These are phyloP conservation scores for Pseudevernia furfuracea DNA, from an alignment of 495 filamentous ascomycete genomes.

Conservation along the genomic window DNA sequence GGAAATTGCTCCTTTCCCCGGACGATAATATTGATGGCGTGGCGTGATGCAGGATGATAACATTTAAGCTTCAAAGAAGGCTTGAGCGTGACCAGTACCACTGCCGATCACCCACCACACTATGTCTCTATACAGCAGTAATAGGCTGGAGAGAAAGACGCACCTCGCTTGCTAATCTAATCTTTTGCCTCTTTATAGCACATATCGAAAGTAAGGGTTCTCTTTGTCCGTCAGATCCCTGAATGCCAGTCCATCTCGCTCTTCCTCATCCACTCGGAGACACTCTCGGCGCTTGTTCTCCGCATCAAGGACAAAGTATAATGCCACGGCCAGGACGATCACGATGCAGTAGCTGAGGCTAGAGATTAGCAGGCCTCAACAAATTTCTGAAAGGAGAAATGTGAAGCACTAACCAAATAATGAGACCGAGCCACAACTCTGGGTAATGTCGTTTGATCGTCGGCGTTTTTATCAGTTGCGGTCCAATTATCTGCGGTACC, in stretches of 20 bases:
- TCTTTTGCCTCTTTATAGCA: conserved; percentile 49
- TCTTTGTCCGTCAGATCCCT: conserved; percentile 68
- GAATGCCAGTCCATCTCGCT: conserved; percentile 58
- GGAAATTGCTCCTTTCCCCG: too few relatives aligned
- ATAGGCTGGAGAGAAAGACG: background rate
- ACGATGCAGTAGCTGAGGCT: conserved; percentile 56
- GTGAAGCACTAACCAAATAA: conserved; percentile 51
- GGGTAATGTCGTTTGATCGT: conserved; percentile 60
- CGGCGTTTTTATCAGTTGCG: conserved; percentile 57
- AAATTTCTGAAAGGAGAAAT: conserved; percentile 1
- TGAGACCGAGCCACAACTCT: conserved; percentile 59
- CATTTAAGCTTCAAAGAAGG: background rate
- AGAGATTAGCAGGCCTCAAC: conserved; percentile 10
- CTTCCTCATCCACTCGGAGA: conserved; percentile 48
- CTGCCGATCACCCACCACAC: background rate
- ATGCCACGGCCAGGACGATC: conserved; percentile 43
- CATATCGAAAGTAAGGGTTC: conserved; percentile 68
- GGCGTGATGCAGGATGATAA: too few relatives aligned
- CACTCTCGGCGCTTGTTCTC: conserved; percentile 49
- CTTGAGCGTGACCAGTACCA: conserved; percentile 2
- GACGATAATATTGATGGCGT: too few relatives aligned
- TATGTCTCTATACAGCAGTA: background rate
- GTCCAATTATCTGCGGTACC: conserved; percentile 50
- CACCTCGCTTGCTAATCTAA: conserved; percentile 2
- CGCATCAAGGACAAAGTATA: conserved; percentile 50